Evolutionary conservation across 2,329 filamentous ascomycete species (phyloP).

Genomic region (Penicillium sclerotiorum): DNA sequence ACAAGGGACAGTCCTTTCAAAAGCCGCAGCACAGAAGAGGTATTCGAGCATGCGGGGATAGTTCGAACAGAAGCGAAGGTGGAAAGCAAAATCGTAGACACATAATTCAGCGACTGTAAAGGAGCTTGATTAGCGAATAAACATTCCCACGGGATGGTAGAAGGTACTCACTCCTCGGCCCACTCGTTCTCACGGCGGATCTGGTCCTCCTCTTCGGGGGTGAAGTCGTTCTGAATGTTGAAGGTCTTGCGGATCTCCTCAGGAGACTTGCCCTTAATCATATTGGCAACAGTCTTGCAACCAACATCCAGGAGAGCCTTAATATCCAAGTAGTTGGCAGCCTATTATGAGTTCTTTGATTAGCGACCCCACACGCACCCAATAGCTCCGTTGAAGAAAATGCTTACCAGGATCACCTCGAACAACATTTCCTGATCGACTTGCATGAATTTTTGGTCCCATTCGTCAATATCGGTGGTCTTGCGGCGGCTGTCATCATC

Average conservation of each 20-base stretch:
- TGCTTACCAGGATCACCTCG: slow-evolving; percentile 90
- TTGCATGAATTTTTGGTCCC: slow-evolving; percentile 99
- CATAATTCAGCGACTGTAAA: background rate
- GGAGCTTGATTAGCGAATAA: background rate
- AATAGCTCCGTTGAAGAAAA: background rate
- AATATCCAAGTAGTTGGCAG: slow-evolving; percentile 98
- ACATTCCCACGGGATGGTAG: background rate
- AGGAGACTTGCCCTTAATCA: slow-evolving; percentile 99
- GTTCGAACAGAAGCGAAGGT: too few relatives aligned
- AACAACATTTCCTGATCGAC: slow-evolving; percentile 99
- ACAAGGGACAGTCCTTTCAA: too few relatives aligned
- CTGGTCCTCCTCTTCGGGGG: slow-evolving; percentile 97
- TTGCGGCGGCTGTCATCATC: slow-evolving; percentile 95
- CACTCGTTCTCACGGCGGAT: slow-evolving; percentile 90
- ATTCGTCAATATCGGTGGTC: slow-evolving; percentile 98
- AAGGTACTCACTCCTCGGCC: slow-evolving; percentile 70
- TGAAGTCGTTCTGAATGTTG: slow-evolving; percentile 99
- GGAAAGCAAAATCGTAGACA: background rate
- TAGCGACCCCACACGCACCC: background rate
- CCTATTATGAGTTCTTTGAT: slow-evolving; percentile 53
- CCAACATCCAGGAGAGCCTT: slow-evolving; percentile 96
- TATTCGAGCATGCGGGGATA: too few relatives aligned
- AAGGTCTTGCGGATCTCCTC: slow-evolving; percentile 99
- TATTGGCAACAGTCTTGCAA: slow-evolving; percentile 99
- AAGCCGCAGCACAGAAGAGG: too few relatives aligned